Evolutionary conservation across 352 stramenopile species (phyloP).

Genomic region (Saprolegnia parasitica): DNA sequence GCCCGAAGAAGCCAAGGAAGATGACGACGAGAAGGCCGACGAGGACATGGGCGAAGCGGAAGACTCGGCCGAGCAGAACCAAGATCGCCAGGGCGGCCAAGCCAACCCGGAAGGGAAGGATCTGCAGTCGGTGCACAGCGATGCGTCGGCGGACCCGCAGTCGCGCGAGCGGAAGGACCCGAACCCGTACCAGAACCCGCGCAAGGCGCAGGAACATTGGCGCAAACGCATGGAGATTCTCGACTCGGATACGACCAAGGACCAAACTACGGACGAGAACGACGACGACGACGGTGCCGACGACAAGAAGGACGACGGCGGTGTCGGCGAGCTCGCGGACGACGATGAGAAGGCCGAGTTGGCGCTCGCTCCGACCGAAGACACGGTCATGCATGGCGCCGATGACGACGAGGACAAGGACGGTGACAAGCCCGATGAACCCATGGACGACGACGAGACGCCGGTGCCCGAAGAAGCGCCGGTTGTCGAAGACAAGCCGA

Average conservation of each 20-base stretch:
- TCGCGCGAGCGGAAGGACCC: conserved; percentile 73
- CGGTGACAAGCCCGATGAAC: conserved; percentile 26
- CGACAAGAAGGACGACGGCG: conserved; percentile 30
- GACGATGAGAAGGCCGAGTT: conserved; percentile 62
- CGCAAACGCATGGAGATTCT: conserved; percentile 93
- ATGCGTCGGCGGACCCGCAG: conserved; percentile 63
- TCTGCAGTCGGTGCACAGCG: conserved; percentile 20
- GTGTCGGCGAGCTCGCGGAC: conserved; percentile 58
- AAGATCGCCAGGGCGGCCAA: conserved; percentile 31
- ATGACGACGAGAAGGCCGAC: conserved; percentile 31
- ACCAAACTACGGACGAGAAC: conserved; percentile 21
- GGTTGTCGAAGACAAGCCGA: background rate
- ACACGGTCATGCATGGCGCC: conserved; percentile 38
- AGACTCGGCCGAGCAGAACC: conserved; percentile 34
- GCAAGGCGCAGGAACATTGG: conserved; percentile 96
- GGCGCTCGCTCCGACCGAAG: conserved; percentile 57
- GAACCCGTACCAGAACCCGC: conserved; percentile 94
- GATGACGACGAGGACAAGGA: conserved; percentile 44
- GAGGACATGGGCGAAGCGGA: conserved; percentile 30
- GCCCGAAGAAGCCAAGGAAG: conserved; percentile 41
- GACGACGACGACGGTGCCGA: conserved; percentile 3
- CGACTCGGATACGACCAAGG: conserved; percentile 33
- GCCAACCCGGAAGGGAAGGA: conserved; percentile 27
- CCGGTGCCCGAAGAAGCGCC: conserved; percentile 9
- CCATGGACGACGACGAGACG: conserved; percentile 32